Conservation (phyloP, 139 green algal species). For the Auxenochlorella protothecoides region DNA sequence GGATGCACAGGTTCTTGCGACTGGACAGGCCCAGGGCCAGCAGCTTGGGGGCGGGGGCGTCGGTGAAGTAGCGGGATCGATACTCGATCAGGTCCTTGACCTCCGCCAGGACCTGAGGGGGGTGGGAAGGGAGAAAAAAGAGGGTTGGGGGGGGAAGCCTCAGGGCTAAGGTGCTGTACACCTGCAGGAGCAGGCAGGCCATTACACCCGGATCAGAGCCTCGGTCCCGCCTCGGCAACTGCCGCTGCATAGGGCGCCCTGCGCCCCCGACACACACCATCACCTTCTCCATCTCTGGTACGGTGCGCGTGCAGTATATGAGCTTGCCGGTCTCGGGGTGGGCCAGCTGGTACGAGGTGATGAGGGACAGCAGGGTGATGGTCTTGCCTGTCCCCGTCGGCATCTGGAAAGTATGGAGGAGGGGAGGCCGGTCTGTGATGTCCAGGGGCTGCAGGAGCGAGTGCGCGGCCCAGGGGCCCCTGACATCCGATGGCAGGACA, state of each 20-base stretch:
- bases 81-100: conserved; percentile 81
- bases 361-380: conserved; percentile 94
- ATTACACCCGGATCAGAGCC: not conserved
- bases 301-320: conserved; percentile 97
- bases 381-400: conserved; percentile 99
- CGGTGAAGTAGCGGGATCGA: conserved; percentile 45
- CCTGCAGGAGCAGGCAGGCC: not conserved
- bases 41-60: conserved; percentile 48
- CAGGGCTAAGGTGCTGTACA: not conserved
- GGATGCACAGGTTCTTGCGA: conserved; percentile 96
- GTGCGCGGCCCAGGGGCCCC: not conserved
- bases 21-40: conserved; percentile 86
- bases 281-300: conserved; percentile 99
- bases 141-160: not conserved
- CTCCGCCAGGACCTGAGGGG: conserved; percentile 65
- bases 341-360: conserved; percentile 95
- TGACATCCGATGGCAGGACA: not conserved
- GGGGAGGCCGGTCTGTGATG: not conserved
- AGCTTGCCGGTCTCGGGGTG: conserved; percentile 94
- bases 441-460: not conserved
- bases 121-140: not conserved
- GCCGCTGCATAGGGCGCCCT: not conserved
- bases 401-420: conserved; percentile 60
- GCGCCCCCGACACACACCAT: not conserved
- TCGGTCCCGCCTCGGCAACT: too few relatives aligned